Evolutionary conservation across 345 rosid genomes (phyloP).

Genomic region (Corchorus capsularis): DNA sequence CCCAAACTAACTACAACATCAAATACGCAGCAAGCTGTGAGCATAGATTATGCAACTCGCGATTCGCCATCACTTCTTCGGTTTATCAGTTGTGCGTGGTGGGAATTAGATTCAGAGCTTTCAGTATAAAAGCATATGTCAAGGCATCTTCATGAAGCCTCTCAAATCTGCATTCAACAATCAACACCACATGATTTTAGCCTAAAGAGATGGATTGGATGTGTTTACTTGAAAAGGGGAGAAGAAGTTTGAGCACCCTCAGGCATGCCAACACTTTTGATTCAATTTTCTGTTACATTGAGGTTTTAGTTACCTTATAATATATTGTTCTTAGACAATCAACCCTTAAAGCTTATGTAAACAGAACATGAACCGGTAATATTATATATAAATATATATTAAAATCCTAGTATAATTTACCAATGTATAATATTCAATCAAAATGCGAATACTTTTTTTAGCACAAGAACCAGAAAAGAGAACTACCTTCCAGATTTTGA

Average conservation of each 20-base stretch:
- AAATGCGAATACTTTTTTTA: neutral
- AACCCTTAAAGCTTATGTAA: neutral
- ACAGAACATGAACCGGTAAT: neutral
- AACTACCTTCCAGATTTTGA: constrained; percentile 92
- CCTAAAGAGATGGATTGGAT: neutral
- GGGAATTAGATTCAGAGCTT: constrained; percentile 75
- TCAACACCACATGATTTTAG: neutral
- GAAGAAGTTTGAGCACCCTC: neutral
- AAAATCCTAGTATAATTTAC: neutral
- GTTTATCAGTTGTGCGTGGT: constrained; percentile 18
- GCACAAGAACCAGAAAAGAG: neutral
- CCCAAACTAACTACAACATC: neutral
- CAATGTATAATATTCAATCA: neutral
- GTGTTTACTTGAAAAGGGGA: neutral
- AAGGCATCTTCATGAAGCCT: constrained; percentile 88
- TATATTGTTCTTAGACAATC: neutral
- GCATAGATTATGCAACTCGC: neutral
- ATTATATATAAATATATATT: neutral
- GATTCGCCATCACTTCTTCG: neutral
- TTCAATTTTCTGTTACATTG: neutral
- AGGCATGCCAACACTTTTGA: neutral
- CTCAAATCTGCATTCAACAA: constrained; percentile 69
- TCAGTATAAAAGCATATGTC: constrained; percentile 65
- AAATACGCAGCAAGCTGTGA: neutral
- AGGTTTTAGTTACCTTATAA: neutral